Base-by-base conservation (phyloP, 1,284 basidiomycete genomes). In the Fomitopsis schrenkii region DNA sequence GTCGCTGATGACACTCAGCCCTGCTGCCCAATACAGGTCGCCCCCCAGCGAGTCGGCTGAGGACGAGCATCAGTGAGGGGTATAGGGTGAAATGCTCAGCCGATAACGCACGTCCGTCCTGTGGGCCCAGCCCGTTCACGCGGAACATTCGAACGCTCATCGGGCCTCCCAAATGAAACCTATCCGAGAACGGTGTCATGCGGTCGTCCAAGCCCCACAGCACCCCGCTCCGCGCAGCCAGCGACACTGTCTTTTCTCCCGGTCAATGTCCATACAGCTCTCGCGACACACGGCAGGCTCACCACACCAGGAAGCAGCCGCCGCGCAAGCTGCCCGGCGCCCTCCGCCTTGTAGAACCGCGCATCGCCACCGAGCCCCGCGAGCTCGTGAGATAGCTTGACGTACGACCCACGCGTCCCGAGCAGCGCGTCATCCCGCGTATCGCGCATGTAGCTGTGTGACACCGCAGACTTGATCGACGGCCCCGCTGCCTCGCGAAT, bases 141-240 rank as follows among this genome's bases (percentile, higher is more conserved):
- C 86, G 86, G 80, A 98, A 98, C 63, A 91, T 90, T 30, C 97
- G 82, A 2, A 99, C 81, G 55, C 87, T 93, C n/a, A 91, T 87
- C 0, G 97, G 95, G 0, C 97, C 97, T 33, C 97, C 97, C 0
- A 98, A 82, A 68, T 97, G 95, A 73, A 96, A 97, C 5, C 94
- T 85, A 75, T 99, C 97, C 40, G 83, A 86, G 71, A 93, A 91
- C 56, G 83, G 81, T 30, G 84, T 78, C 15, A 76, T 12, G 3
- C 35, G 76, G 15, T 74, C 71, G 6, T 73, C 70, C 5, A 91
- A 70, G 38, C 83, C 80, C 71, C 83, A 84, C 3, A 94, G 74
- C 22, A 88, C 62, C 5, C 93, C 93, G 0, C 81, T 75, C 19
- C 85, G 82, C 4, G 83, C 81, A 2, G 86, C 82, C 5, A 92